phyloP scores from a whole-genome alignment of 176 grass and related monocot genomes.

The Oryza brachyantha region DNA sequence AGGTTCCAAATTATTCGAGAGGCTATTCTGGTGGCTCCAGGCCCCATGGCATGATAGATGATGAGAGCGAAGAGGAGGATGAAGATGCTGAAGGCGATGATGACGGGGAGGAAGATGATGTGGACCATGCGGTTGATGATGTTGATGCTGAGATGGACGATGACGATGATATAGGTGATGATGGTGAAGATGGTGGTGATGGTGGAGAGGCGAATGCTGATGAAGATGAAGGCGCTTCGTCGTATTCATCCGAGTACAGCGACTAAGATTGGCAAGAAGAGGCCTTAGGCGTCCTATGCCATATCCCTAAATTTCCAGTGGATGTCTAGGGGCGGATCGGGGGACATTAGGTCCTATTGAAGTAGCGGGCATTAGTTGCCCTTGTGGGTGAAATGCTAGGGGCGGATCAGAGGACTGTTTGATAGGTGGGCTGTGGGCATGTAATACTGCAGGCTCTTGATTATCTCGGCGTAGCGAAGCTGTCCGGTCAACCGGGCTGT shows the following conservation, averaged over 20 bases:
- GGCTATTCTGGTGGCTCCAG: constrained; percentile 39
- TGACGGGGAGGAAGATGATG: constrained; percentile 48
- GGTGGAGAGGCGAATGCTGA: constrained; percentile 37
- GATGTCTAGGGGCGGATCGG: too few species aligned
- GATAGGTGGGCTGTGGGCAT: neutral
- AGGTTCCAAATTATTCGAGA: constrained; percentile 40
- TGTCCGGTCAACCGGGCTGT: constrained; percentile 2
- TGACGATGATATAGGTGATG: constrained; percentile 46
- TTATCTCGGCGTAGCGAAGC: neutral
- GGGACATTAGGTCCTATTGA: neutral
- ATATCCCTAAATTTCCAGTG: neutral
- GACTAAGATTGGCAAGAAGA: constrained; percentile 36
- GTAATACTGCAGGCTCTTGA: constrained; percentile 16
- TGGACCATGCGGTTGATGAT: constrained; percentile 35
- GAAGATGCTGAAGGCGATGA: constrained; percentile 54
- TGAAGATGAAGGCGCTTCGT: constrained; percentile 52
- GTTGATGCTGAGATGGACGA: constrained; percentile 51
- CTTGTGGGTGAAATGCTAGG: constrained; percentile 1
- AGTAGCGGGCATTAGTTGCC: neutral
- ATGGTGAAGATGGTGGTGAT: constrained; percentile 36
- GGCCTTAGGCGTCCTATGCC: too few species aligned
- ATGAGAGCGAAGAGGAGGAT: constrained; percentile 55
- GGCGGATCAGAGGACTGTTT: neutral
- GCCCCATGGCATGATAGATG: constrained; percentile 45
- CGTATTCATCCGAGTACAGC: constrained; percentile 85